These are phyloP conservation scores for Wickerhamomyces canadensis DNA, from an alignment of 805 yeast genomes.

Conservation along the genomic window DNA sequence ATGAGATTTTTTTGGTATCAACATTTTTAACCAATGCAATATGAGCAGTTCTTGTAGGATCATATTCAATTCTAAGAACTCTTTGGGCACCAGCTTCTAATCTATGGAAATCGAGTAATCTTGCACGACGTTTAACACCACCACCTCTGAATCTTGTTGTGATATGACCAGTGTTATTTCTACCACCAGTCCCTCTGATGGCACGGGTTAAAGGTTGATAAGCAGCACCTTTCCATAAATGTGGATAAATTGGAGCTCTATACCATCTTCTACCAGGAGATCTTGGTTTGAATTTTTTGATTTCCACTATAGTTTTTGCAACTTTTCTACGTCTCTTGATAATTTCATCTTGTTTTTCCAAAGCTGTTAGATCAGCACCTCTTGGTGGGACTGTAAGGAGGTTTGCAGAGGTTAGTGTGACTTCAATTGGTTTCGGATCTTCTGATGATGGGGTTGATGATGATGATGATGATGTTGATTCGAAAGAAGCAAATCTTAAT, in stretches of 20 bases:
- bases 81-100: slow-evolving; percentile 62
- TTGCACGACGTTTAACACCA: slow-evolving; percentile 84
- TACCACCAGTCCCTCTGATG: slow-evolving; percentile 72
- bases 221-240: slow-evolving; percentile 84
- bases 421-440: background rate
- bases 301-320: slow-evolving; percentile 60
- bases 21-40: slow-evolving; percentile 76
- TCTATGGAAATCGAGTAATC: slow-evolving; percentile 76
- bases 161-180: slow-evolving; percentile 83
- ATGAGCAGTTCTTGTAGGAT: slow-evolving; percentile 91
- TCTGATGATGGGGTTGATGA: background rate
- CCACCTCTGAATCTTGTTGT: slow-evolving; percentile 97
- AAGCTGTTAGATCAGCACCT: slow-evolving; percentile 51
- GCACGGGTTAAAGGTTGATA: slow-evolving; percentile 68
- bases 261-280: slow-evolving; percentile 90
- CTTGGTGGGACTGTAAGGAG: slow-evolving; percentile 36
- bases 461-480: too few species aligned
- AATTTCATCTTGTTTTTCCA: slow-evolving; percentile 74
- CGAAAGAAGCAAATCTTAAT: background rate
- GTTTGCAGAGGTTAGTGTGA: slow-evolving; percentile 1
- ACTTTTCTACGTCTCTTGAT: slow-evolving; percentile 69
- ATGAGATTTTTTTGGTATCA: slow-evolving; percentile 57
- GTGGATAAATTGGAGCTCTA: slow-evolving; percentile 80
- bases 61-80: slow-evolving; percentile 88
- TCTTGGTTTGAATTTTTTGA: slow-evolving; percentile 72